Percentiles rank a stretch among this genome's conserved stretches.
These are phyloP conservation scores for Diaporthe sp. DNA, from an alignment of 2,329 filamentous ascomycete genomes.

Conservation along the genomic window DNA sequence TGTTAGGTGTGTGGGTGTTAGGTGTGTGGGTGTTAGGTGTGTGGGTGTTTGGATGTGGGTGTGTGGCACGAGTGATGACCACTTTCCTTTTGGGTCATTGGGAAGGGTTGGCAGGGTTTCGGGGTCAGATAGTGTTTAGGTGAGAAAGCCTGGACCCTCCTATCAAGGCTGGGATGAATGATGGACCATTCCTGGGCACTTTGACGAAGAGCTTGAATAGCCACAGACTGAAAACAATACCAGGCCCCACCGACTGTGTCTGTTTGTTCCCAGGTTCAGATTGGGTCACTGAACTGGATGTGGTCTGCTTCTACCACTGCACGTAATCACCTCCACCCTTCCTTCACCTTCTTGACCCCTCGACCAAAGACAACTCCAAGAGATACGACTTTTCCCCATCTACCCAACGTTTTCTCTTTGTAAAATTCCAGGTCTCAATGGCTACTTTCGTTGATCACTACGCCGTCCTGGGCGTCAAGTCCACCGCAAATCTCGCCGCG, in stretches of 20 bases:
- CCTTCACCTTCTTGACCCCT: background rate
- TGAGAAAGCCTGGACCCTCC: background rate
- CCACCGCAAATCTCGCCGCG: background rate
- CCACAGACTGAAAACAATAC: background rate
- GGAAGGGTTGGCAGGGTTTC: background rate
- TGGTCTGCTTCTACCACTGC: background rate
- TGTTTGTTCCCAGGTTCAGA: background rate
- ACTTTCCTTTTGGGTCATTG: too few relatives aligned
- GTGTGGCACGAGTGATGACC: too few relatives aligned
- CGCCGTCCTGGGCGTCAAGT: background rate
- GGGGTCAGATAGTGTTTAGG: background rate
- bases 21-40: too few relatives aligned
- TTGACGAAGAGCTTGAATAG: background rate
- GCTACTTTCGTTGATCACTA: conserved; percentile 2
- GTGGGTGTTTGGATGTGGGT: too few relatives aligned
- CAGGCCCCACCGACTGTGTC: background rate
- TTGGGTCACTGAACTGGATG: background rate
- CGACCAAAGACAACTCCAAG: too few relatives aligned
- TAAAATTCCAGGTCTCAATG: background rate
- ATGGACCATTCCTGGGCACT: background rate
- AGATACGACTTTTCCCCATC: too few relatives aligned
- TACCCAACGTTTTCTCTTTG: background rate
- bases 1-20: too few relatives aligned
- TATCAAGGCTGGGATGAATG: background rate
- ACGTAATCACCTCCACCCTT: background rate